phyloP scores from a whole-genome alignment of 257 asterid genomes.

The Gardenia jasminoides region DNA sequence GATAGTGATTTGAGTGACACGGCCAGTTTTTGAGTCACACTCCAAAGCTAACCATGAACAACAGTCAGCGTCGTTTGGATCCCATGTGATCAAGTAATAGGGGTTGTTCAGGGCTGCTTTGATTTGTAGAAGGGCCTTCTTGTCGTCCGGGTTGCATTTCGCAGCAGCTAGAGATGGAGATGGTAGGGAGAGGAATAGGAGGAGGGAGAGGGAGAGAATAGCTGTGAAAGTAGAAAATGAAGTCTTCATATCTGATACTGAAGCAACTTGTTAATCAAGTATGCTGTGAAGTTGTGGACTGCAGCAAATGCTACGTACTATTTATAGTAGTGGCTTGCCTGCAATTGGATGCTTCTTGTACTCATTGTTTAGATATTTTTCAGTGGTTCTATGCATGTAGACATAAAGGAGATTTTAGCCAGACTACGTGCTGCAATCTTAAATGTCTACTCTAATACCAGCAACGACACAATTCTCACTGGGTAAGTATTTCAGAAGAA shows the following conservation, averaged over 20 bases:
- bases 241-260: no score
- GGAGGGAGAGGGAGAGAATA: no score
- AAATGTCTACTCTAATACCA: no score
- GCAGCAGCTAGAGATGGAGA: background rate
- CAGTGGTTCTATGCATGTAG: background rate
- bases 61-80: slow-evolving; percentile 50
- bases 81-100: slow-evolving; percentile 47
- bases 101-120: slow-evolving; percentile 52
- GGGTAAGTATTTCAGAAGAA: background rate
- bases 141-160: slow-evolving; percentile 61
- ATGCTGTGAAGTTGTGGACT: background rate
- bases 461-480: no score
- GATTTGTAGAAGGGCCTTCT: slow-evolving; percentile 47
- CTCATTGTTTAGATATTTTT: no score
- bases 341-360: no score
- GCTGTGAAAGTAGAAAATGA: no score
- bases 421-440: no score
- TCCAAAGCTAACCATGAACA: slow-evolving; percentile 45
- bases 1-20: slow-evolving; percentile 35
- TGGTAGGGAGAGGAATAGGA: no score
- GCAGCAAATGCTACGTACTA: no score
- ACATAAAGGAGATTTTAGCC: background rate
- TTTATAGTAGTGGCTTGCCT: background rate
- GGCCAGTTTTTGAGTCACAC: slow-evolving; percentile 47
- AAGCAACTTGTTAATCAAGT: no score